Base-by-base conservation (phyloP, 176 grass and related monocot genomes). In the Elymus sibiricus region DNA sequence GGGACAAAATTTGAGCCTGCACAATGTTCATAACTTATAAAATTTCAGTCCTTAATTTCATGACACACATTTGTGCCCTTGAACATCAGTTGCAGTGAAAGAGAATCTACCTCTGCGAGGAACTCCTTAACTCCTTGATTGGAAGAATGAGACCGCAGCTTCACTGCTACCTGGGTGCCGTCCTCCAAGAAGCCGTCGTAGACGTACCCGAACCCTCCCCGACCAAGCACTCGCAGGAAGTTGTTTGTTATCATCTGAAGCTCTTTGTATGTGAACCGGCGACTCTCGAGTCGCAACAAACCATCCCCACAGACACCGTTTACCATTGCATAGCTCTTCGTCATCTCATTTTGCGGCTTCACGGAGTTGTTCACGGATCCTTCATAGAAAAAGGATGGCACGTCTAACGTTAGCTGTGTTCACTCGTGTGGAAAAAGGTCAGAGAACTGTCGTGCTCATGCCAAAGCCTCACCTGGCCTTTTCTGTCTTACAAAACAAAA, bases 131-230 rank as follows among this genome's bases (percentile, higher is more conserved):
- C 19, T 2, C 53, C 53, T 58, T 58, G 19, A 58, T 22, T 9
- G 17, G 53, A 58, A 22, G 53, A 58, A 8, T 58, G 19, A 0
- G 53, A 58, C 6, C 53, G 19, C 53, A 58, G 4, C 7, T 58
- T 58, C 6, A 22, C 53, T 22, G 53, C 53, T 9, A 58, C 53
- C 2, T 58, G 53, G 6, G 53, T 58, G 19, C 19, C 19, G 0
- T 58, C 19, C 19, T 58, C 53, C 19, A 58, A 22, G 7, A 58
- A 22, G 2, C 53, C 53, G 0, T 4, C 19, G 7, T 22, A 58
- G 19, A 22, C 7, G 2, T 58, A 9, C 25, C 93, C 93, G 43
- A 95, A 95, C 15, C 93, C 93, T 24, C 91, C 93, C 71, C 61
- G 83, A 5, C 94, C 91, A 2, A 95, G 78, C 7, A 87, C 86